Evolutionary conservation across 257 asterid genomes (phyloP), one percentile per base, ranked within the genome.

Genomic region (Cinchona pubescens): DNA sequence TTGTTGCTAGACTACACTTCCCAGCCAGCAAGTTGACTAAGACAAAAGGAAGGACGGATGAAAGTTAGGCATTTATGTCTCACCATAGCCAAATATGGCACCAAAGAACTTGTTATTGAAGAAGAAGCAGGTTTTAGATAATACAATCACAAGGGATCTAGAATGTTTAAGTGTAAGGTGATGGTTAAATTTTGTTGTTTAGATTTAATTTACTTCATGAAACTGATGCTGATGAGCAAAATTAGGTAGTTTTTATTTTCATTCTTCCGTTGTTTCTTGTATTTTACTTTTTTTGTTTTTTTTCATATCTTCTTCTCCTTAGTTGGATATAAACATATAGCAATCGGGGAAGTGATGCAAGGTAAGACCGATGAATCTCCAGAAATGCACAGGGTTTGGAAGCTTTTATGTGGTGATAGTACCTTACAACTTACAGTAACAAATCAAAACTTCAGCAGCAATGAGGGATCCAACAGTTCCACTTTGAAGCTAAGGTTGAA

Each of bases 1-100:
- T 94, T 53, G 79, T 89, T 34, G 98, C 98, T 61, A 84, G 98
- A 76, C 78, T 94, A 83, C 99, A 92, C 83, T 90, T 94, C 67
- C 97, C 98, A 34, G 98, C 96, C 62, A 90, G 97, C 78, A 90
- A 83, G 80, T 72, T 86, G 79, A 80, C 77, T 49, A 94, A 85
- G 82, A 82, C 84, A 63, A 90, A 85, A 83, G 91, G 82, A 72
- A 86, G 82, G 80, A 72, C 67, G 37, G 88, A 81, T 77, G 93
- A 87, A 79, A 81, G 79, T 76, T 60, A 78, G 23, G 34, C 63
- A 56, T n/a, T 25, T 16, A 10, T 56, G 16, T n/a, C 63, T 25
- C 63, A 9, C 63, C 16, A 10, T 12, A 10, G 63, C 63, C 32
- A 14, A 25, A 56, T 25, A 67, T 19, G 30, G 49, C 68, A 42